Evolutionary conservation across 164 flowering plant species (phyloP).

Genomic region (Umbellularia californica): DNA sequence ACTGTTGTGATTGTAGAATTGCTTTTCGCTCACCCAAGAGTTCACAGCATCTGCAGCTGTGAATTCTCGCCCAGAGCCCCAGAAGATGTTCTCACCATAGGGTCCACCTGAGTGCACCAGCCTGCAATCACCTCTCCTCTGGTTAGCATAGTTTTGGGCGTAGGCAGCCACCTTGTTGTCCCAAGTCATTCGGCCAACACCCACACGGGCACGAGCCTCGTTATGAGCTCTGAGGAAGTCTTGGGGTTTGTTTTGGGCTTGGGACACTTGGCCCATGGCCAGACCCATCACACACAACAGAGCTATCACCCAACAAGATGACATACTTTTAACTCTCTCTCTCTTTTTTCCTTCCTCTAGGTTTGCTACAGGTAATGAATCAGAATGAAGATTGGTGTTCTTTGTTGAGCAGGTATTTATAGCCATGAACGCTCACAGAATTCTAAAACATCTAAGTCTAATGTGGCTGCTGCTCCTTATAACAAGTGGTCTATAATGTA

Average conservation of each 20-base stretch:
- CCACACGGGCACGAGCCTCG: conserved; percentile 26
- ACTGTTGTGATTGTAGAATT: background rate
- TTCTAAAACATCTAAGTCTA: too few species aligned
- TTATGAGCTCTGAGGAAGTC: conserved; percentile 40
- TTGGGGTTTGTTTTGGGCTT: conserved; percentile 32
- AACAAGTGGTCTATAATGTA: too few species aligned
- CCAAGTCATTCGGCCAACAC: conserved; percentile 33
- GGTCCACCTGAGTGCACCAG: conserved; percentile 35
- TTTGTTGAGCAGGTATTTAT: too few species aligned
- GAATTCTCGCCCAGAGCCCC: conserved; percentile 7
- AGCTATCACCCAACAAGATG: background rate
- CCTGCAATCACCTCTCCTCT: conserved; percentile 21
- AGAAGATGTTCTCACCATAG: conserved; percentile 29
- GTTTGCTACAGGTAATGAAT: too few species aligned
- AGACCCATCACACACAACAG: conserved; percentile 6
- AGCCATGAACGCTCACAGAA: too few species aligned
- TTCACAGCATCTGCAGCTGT: conserved; percentile 13
- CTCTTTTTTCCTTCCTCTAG: too few species aligned
- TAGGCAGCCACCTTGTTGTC: conserved; percentile 26
- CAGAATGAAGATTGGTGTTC: too few species aligned
- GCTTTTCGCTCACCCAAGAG: background rate
- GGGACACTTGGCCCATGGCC: conserved; percentile 2
- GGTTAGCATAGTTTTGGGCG: conserved; percentile 32
- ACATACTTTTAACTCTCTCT: too few species aligned
- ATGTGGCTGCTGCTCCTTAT: too few species aligned